These are phyloP conservation scores for Hippophae gyantsensis DNA, from an alignment of 306 rosid genomes.

Conservation along the genomic window DNA sequence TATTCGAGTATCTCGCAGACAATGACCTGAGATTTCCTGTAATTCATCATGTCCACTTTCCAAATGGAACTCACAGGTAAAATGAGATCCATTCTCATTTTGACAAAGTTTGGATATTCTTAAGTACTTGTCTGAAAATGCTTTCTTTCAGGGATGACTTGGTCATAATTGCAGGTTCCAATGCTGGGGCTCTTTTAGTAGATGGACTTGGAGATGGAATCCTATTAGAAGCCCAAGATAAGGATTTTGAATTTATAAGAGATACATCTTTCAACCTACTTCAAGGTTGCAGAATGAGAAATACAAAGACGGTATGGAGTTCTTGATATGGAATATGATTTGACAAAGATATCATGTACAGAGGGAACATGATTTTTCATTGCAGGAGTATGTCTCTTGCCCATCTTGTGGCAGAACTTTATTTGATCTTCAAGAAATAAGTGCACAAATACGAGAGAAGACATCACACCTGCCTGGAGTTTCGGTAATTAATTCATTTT, in stretches of 20 bases:
- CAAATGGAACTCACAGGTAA: constrained; percentile 77
- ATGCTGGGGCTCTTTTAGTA: constrained; percentile 87
- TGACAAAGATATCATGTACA: background rate
- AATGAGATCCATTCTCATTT: background rate
- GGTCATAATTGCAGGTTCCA: constrained; percentile 83
- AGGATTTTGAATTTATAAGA: constrained; percentile 80
- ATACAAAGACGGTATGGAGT: constrained; percentile 77
- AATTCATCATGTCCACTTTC: constrained; percentile 88
- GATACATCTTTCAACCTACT: constrained; percentile 92
- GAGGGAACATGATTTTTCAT: constrained; percentile 4
- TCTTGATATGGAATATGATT: constrained; percentile 3
- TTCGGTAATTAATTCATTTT: constrained; percentile 43
- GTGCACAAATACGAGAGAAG: constrained; percentile 89
- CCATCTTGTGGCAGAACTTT: constrained; percentile 99
- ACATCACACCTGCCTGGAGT: constrained; percentile 95
- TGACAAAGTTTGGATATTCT: constrained; percentile 9
- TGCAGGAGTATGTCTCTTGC: constrained; percentile 96
- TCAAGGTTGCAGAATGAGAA: constrained; percentile 99
- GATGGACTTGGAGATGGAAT: constrained; percentile 98
- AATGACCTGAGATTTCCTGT: constrained; percentile 71
- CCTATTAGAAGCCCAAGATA: constrained; percentile 71
- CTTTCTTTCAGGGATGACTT: constrained; percentile 69
- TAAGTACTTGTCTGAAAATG: constrained; percentile 9
- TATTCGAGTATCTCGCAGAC: constrained; percentile 71
- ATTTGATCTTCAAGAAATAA: constrained; percentile 94